Conservation (phyloP, 1,284 basidiomycete genomes). For the Gyrodon tennesseensis region DNA sequence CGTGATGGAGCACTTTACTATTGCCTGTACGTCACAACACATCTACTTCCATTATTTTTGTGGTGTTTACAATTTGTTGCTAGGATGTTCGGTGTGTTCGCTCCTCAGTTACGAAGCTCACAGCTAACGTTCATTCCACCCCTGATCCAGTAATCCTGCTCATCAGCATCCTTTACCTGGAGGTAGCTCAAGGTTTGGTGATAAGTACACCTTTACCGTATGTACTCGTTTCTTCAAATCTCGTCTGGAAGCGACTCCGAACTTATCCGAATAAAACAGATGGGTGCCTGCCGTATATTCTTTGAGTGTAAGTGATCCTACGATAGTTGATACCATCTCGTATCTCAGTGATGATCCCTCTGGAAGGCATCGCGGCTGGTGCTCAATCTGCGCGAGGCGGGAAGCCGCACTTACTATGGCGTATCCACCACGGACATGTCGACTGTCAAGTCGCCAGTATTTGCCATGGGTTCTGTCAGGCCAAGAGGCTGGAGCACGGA, state of each 20-base stretch:
- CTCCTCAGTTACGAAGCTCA: not conserved
- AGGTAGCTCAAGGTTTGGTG: not conserved
- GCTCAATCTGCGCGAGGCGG: conserved; percentile 3
- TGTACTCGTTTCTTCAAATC: not conserved
- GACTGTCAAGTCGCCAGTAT: not conserved
- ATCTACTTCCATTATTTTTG: not conserved
- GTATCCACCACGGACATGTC: no score
- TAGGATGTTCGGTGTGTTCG: conserved; percentile 3
- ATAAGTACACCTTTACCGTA: not conserved
- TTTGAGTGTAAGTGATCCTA: not conserved
- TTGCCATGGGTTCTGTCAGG: not conserved
- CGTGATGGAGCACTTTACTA: conserved; percentile 21
- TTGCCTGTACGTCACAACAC: conserved; percentile 6
- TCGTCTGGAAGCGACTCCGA: not conserved
- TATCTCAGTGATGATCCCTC: not conserved
- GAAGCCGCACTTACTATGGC: not conserved
- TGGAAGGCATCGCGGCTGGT: not conserved
- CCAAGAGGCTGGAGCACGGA: no score
- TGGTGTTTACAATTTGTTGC: not conserved
- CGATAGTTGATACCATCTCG: not conserved
- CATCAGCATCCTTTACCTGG: not conserved
- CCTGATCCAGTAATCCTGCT: not conserved
- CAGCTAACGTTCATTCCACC: not conserved
- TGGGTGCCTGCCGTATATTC: not conserved
- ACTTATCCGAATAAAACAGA: not conserved